Base-by-base conservation (phyloP, 2,329 filamentous ascomycete genomes). In the Penicillium sp. region DNA sequence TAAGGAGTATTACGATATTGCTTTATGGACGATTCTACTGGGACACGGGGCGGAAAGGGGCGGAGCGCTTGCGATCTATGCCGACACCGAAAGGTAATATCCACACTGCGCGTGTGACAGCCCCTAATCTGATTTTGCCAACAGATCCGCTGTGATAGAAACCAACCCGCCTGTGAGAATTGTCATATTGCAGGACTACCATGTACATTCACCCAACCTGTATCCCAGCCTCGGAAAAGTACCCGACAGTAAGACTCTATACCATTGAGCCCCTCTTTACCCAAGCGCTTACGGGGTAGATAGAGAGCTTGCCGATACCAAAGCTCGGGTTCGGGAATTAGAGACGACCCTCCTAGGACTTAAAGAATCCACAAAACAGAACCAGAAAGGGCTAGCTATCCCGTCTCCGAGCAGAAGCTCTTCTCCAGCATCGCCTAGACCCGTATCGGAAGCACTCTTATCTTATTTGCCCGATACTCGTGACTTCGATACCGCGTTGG, bases 81-180 rank as follows among this genome's bases (percentile, higher is more conserved):
- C 24, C 52, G 52, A 37, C 52, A 44, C 32, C 52, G 52, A n/a
- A 55, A 55, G 52, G 52, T 55, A 55, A 46, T 31, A 43, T 26
- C 31, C 52, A 49, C 50, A 47, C 8, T 34, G 22, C 32, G 26
- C 29, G 14, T 14, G 18, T 46, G 26, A 32, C 16, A 20, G 29
- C 39, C 49, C 22, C 31, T 51, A 51, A 44, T 44, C 49, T 29
- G 26, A 53, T 31, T 35, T 38, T 45, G 9, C 13, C 13, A 40
- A 22, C 43, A 69, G 66, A 69, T 69, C 31, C 63, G 64, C 34
- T 69, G 66, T 53, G 63, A 69, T 43, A 58, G 53, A 40, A 63
- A 47, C 4, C 59, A 63, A 18, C 66, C 66, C 20, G 57, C 60
- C 26, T 69, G 66, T 18, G 66, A 69, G 20, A 64, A 60, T 8